phyloP scores from a whole-genome alignment of 768 basidiomycete species.

The Phaeolepiota aurea region DNA sequence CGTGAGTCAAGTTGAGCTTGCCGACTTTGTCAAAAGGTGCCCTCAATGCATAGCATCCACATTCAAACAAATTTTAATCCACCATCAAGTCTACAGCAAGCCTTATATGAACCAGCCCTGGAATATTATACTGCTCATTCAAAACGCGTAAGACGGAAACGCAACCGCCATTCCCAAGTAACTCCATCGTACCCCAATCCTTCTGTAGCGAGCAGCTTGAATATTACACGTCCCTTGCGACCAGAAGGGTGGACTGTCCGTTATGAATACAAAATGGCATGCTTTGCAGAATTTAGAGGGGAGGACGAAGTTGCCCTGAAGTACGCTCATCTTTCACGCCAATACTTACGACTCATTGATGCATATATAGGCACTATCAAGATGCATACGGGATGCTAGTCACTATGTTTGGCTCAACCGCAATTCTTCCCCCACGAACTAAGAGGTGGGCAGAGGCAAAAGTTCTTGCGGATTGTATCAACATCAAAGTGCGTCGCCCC shows the following conservation, averaged over 20 bases:
- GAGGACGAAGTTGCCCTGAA: slow-evolving; percentile 91
- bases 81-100: slow-evolving; percentile 66
- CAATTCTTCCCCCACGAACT: slow-evolving; percentile 82
- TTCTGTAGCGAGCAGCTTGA: slow-evolving; percentile 32
- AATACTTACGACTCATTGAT: slow-evolving; percentile 8
- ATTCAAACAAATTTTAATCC: slow-evolving; percentile 4
- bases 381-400: slow-evolving; percentile 81
- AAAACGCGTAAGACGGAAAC: slow-evolving; percentile 85
- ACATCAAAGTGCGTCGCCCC: slow-evolving; percentile 69
- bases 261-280: slow-evolving; percentile 96
- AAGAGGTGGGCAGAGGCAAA: slow-evolving; percentile 99
- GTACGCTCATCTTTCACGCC: slow-evolving; percentile 32
- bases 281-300: slow-evolving; percentile 90
- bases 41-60: neutral
- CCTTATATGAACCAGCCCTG: slow-evolving; percentile 79
- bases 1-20: slow-evolving; percentile 76
- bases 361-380: slow-evolving; percentile 71
- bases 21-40: slow-evolving; percentile 83
- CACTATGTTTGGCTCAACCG: slow-evolving; percentile 85
- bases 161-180: slow-evolving; percentile 68
- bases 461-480: slow-evolving; percentile 90
- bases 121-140: slow-evolving; percentile 94
- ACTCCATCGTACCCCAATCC: slow-evolving; percentile 43
- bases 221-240: slow-evolving; percentile 52
- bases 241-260: slow-evolving; percentile 92